Evolutionary conservation across 192 early-diverging fungal species (phyloP), one percentile per base, ranked within the genome.

Genomic region (Kappamyces sp.): DNA sequence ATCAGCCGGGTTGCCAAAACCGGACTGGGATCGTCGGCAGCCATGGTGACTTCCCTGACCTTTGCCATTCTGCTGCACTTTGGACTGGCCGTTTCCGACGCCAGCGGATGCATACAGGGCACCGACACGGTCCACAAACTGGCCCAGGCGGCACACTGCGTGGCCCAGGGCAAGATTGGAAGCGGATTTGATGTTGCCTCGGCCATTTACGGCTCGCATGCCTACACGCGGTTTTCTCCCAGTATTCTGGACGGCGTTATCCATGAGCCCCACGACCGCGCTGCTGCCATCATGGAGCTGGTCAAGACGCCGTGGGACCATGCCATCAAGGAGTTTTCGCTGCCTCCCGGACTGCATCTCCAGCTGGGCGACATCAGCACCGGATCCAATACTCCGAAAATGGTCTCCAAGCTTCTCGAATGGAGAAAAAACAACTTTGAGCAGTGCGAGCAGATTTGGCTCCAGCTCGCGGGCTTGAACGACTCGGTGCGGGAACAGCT

Each of bases 131-230:
- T 93, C 4, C 91, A 99, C 71, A 91, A 92, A 59, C 54, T 86
- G 2, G 87, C 97, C 0, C 97, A 99, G 73, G 83, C 87, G 59
- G 80, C 84, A 9, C 97, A 99, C 75, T 96, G 97, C 62, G 68
- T 92, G 32, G 94, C 97, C n/a, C 97, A 99, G 63, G 97, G 97
- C 49, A 99, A 99, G 66, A 85, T 99, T 44, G 97, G 97, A 1
- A 87, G 84, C 47, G 97, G 97, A 8, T 99, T 99, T 64, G 97
- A 99, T 67, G 90, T 99, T 13, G 87, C 88, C 0, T 77, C 88
- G 2, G 97, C 97, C 1, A 87, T 94, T 0, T 94, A 84, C 69
- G 97, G 97, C 9, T 88, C 83, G 41, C 94, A 97, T 62, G 66
- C 78, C 1, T 97, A 99, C 62, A 72, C 74, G 33, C 74, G 94